Conservation (phyloP, 148 eudicot genomes). For the Mesembryanthemum crystallinum region DNA sequence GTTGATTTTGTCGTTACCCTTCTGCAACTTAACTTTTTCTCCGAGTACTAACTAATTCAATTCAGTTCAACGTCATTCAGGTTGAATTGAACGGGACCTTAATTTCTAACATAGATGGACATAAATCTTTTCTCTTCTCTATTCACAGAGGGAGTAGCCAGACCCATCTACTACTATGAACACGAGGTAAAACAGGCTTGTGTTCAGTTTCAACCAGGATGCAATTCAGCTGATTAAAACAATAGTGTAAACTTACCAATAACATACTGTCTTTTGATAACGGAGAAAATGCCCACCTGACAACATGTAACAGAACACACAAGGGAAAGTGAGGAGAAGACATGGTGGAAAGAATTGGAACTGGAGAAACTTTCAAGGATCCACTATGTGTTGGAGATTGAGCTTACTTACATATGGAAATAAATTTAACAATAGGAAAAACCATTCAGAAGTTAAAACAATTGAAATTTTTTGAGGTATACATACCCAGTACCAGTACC, state of each 20-base stretch:
- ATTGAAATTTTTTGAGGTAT: slow-evolving; percentile 1
- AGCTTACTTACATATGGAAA: neutral
- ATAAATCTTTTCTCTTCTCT: neutral
- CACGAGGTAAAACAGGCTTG: neutral
- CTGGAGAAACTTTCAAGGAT: too few species aligned
- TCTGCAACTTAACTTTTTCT: too few species aligned
- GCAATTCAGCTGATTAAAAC: neutral
- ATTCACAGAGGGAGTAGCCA: neutral
- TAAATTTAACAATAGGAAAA: neutral
- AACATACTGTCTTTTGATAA: slow-evolving; percentile 69
- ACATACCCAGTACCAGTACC: slow-evolving; percentile 97
- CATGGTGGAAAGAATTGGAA: too few species aligned
- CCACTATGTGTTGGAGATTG: neutral
- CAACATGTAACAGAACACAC: slow-evolving; percentile 15
- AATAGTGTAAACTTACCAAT: slow-evolving; percentile 47
- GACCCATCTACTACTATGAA: neutral
- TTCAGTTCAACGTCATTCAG: too few species aligned
- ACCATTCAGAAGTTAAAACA: neutral
- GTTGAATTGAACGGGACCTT: neutral
- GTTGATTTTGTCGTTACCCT: too few species aligned
- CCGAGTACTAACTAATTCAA: too few species aligned
- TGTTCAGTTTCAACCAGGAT: neutral
- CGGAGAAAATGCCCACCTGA: slow-evolving; percentile 95
- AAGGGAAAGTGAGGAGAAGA: neutral
- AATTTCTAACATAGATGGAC: neutral